Evolutionary conservation across 495 filamentous ascomycete genomes (phyloP), one percentile per base, ranked within the genome.

Genomic region (Rhypophila decipiens): DNA sequence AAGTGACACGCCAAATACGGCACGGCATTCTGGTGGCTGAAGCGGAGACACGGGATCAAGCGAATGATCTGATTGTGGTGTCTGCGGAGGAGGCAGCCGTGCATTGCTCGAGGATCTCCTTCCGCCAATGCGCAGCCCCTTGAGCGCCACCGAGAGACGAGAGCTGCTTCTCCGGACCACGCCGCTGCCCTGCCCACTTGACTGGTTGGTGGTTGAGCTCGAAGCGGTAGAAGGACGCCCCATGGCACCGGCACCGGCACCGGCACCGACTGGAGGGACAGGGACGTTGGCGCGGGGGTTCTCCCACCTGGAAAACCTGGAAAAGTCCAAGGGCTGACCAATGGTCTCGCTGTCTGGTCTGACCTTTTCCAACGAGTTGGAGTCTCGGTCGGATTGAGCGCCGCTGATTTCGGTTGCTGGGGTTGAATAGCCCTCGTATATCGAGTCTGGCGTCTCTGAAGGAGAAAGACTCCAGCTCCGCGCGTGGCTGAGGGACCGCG

Each of bases 1-100:
- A 0, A 73, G 54, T 0, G 66, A 46, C 8, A 66, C 61, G 9
- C 69, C 67, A 35, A 73, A 73, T 15, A 73, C 60, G 12, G 57
- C 44, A 23, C 52, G 52, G 0, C 56, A 39, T 12, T 47, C 46
- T 8, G 36, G 36, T 3, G 1, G 39, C 24, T 3, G 44, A 50
- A 12, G 44, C 56, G 18, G 52, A 33, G 20, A 53, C 46, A n/a
- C 50, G 39, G 10, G 47, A 27, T 39, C 48, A 40, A 15, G 54
- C 27, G 27, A 7, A 7, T 31, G 27, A 4, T 7, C 7, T 4
- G 18, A 21, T 44, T 35, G 27, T 24, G 5, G 18, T 21, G 29
- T 18, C 27, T 42, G 39, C n/a, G 10, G 44, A 19, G 42, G 47
- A 24, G 29, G 18, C 21, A 10, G 5, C 22, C 24, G 2, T 38